Evolutionary conservation across 2,329 filamentous ascomycete genomes (phyloP).

Genomic region (Fragosphaeria purpurea): DNA sequence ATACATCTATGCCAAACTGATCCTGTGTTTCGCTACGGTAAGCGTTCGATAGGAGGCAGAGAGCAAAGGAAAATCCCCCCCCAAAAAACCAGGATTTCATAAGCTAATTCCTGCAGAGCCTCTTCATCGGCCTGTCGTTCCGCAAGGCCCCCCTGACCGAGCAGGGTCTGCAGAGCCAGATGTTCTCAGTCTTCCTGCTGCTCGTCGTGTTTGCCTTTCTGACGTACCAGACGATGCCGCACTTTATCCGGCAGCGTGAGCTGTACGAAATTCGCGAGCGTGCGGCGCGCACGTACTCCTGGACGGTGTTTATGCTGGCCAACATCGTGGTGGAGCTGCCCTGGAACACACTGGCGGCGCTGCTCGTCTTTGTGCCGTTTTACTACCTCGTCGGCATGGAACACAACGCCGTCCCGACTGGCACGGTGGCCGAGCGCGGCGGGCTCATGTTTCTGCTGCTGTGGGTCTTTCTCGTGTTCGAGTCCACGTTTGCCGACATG

Average conservation of each 20-base stretch:
- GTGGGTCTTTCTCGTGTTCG: conserved; percentile 67
- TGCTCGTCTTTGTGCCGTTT: conserved; percentile 48
- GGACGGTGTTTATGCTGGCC: conserved; percentile 55
- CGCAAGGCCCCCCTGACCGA: conserved; percentile 45
- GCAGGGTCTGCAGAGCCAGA: conserved; percentile 54
- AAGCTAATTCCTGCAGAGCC: conserved; percentile 23
- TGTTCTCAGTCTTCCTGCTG: conserved; percentile 48
- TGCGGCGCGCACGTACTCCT: conserved; percentile 54
- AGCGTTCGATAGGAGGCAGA: neutral
- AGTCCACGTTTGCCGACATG: conserved; percentile 63
- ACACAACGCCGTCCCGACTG: conserved; percentile 54
- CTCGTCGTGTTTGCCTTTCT: conserved; percentile 54
- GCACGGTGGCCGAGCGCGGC: conserved; percentile 56
- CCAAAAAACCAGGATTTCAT: too few species aligned
- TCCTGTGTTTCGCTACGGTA: conserved; percentile 32
- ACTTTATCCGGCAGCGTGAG: conserved; percentile 55
- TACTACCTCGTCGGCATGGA: conserved; percentile 55
- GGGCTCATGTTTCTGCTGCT: conserved; percentile 71
- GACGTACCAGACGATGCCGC: conserved; percentile 53
- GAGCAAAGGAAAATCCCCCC: too few species aligned
- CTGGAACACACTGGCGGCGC: conserved; percentile 37
- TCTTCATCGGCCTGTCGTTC: conserved; percentile 59
- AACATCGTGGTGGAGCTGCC: conserved; percentile 59
- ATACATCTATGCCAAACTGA: conserved; percentile 63
- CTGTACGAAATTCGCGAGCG: conserved; percentile 58